These are phyloP conservation scores for Hypsizygus ulmarius DNA, from an alignment of 1,284 basidiomycete genomes.

Conservation along the genomic window DNA sequence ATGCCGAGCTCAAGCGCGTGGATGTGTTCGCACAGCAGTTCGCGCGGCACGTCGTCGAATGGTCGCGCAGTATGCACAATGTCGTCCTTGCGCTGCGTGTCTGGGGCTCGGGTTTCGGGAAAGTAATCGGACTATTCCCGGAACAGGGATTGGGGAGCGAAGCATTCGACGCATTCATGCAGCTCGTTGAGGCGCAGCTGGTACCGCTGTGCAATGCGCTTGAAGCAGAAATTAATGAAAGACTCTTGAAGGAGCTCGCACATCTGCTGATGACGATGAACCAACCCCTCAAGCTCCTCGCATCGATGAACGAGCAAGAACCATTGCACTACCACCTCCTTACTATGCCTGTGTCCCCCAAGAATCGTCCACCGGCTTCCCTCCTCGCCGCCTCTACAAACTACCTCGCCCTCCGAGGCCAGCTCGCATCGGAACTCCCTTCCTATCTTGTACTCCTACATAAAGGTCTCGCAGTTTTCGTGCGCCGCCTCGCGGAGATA, in stretches of 20 bases:
- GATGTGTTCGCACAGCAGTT: slow-evolving; percentile 57
- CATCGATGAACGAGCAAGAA: slow-evolving; percentile 67
- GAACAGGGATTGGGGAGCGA: slow-evolving; percentile 43
- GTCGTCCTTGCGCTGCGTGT: slow-evolving; percentile 46
- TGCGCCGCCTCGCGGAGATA: slow-evolving; percentile 49
- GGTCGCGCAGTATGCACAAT: slow-evolving; percentile 50
- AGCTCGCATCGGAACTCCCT: slow-evolving; percentile 68
- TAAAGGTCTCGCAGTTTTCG: slow-evolving; percentile 49
- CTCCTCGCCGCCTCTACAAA: slow-evolving; percentile 69
- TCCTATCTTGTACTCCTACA: slow-evolving; percentile 56
- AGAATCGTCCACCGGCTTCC: slow-evolving; percentile 58
- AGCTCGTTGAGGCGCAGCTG: slow-evolving; percentile 54
- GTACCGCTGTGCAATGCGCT: slow-evolving; percentile 51
- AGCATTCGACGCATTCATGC: slow-evolving; percentile 71
- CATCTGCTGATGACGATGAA: slow-evolving; percentile 54
- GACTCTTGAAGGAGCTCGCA: slow-evolving; percentile 54
- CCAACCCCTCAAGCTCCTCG: slow-evolving; percentile 61
- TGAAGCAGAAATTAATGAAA: slow-evolving; percentile 48
- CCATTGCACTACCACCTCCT: slow-evolving; percentile 66
- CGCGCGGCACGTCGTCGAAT: slow-evolving; percentile 56
- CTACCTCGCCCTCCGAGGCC: slow-evolving; percentile 70
- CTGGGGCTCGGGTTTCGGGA: slow-evolving; percentile 66
- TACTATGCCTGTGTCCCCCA: slow-evolving; percentile 54
- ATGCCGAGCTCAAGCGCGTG: slow-evolving; percentile 51
- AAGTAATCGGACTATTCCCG: slow-evolving; percentile 60